Percentiles rank a stretch among this genome's conserved stretches.
Conservation (phyloP, 768 basidiomycete genomes). For the Tulasnella sp. region DNA sequence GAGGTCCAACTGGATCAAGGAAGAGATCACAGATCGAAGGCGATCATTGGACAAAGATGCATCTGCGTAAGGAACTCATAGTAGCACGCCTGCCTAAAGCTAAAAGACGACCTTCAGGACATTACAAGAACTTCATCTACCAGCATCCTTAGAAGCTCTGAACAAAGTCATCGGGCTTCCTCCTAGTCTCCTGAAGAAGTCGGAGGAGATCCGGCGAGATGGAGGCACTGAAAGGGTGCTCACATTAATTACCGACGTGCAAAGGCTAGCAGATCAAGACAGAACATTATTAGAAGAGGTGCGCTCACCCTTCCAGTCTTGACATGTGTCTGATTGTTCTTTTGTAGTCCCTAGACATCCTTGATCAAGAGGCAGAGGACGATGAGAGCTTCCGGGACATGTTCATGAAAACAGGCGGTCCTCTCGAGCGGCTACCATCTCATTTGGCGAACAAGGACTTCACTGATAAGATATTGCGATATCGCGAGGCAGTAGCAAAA, state of each 20-base stretch:
- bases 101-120: slow-evolving; percentile 32
- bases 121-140: slow-evolving; percentile 61
- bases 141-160: slow-evolving; percentile 73
- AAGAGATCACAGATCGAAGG: slow-evolving; percentile 48
- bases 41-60: slow-evolving; percentile 47
- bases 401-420: slow-evolving; percentile 26
- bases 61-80: slow-evolving; percentile 33
- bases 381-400: slow-evolving; percentile 57
- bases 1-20: slow-evolving; percentile 54
- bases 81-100: background rate
- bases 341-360: slow-evolving; percentile 65
- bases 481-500: slow-evolving; percentile 54
- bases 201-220: slow-evolving; percentile 68
- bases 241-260: slow-evolving; percentile 57
- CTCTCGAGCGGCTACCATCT: slow-evolving; percentile 50
- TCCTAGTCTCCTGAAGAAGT: slow-evolving; percentile 71
- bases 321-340: slow-evolving; percentile 1
- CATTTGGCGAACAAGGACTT: slow-evolving; percentile 67
- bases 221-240: slow-evolving; percentile 64
- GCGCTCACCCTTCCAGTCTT: slow-evolving; percentile 17
- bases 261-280: slow-evolving; percentile 50
- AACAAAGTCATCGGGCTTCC: slow-evolving; percentile 81
- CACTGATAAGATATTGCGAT: slow-evolving; percentile 54
- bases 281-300: slow-evolving; percentile 64
- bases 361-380: slow-evolving; percentile 83